A percentile compares a stretch with the other conserved stretches of the same genome.
These are phyloP conservation scores for Hamigera avellanea DNA, from an alignment of 495 filamentous ascomycete species.

Conservation along the genomic window DNA sequence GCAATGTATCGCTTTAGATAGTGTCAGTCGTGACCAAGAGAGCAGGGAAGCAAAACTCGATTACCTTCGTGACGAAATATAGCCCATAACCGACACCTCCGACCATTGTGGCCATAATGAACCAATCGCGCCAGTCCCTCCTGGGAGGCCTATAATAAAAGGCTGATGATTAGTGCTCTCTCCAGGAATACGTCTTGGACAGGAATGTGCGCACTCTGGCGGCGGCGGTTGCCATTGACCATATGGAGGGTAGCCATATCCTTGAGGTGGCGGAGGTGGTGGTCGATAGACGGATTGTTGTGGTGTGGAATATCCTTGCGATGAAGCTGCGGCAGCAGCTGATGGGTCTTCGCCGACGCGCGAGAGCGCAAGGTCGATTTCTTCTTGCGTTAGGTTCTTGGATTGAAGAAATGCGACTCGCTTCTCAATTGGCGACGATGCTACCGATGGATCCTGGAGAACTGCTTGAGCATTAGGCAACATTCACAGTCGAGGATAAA, in stretches of 20 bases:
- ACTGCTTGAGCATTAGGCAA: constrained; percentile 38
- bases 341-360: constrained; percentile 52
- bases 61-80: constrained; percentile 76
- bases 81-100: constrained; percentile 76
- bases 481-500: constrained; percentile 1
- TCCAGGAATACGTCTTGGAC: no score
- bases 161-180: no score
- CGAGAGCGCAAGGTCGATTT: constrained; percentile 75
- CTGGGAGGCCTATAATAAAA: constrained; percentile 39
- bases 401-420: constrained; percentile 86
- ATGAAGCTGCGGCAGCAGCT: constrained; percentile 22
- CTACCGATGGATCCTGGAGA: constrained; percentile 83
- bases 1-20: constrained; percentile 64
- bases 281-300: constrained; percentile 40
- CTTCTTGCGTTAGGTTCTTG: constrained; percentile 94
- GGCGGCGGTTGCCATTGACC: constrained; percentile 61
- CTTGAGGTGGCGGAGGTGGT: constrained; percentile 43
- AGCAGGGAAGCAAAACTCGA: not conserved
- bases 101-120: constrained; percentile 91
- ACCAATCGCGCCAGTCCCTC: constrained; percentile 96
- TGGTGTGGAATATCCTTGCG: constrained; percentile 35
- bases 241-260: constrained; percentile 59
- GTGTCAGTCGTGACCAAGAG: constrained; percentile 5
- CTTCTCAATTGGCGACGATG: constrained; percentile 85
- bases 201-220: constrained; percentile 36